Evolutionary conservation across 2,329 filamentous ascomycete genomes (phyloP).

Genomic region (Penicillium verrucosum): DNA sequence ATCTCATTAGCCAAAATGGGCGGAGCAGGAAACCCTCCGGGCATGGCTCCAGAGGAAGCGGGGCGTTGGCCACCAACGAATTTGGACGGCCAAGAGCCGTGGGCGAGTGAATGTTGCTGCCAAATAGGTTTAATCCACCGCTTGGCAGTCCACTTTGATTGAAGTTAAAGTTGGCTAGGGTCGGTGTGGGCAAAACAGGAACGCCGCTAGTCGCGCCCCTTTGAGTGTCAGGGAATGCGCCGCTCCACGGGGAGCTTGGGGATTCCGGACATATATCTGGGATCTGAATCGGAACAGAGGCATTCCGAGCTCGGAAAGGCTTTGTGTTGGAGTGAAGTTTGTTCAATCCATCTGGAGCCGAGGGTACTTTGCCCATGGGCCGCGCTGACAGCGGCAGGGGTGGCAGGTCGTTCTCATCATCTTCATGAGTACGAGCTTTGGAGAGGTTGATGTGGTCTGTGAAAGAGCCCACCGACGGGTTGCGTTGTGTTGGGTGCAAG

Average conservation of each 20-base stretch:
- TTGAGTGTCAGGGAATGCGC: slow-evolving; percentile 55
- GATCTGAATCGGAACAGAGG: slow-evolving; percentile 62
- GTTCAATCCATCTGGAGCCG: slow-evolving; percentile 47
- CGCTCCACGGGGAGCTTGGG: slow-evolving; percentile 70
- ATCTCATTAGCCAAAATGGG: slow-evolving; percentile 97
- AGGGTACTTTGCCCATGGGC: slow-evolving; percentile 39
- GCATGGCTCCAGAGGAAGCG: slow-evolving; percentile 82
- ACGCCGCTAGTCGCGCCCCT: slow-evolving; percentile 51
- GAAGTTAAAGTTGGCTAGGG: slow-evolving; percentile 62
- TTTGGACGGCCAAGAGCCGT: slow-evolving; percentile 64
- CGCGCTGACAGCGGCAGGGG: slow-evolving; percentile 36
- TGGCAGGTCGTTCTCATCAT: slow-evolving; percentile 33
- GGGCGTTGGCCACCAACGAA: slow-evolving; percentile 60
- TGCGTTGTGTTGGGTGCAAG: slow-evolving; percentile 29
- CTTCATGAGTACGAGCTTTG: slow-evolving; percentile 46
- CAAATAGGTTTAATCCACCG: slow-evolving; percentile 76
- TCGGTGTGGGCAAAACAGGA: slow-evolving; percentile 66
- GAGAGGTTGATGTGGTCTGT: slow-evolving; percentile 42
- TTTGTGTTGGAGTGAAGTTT: slow-evolving; percentile 71
- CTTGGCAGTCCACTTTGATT: slow-evolving; percentile 55
- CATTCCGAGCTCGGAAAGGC: slow-evolving; percentile 70
- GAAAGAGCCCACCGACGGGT: slow-evolving; percentile 36
- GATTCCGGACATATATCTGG: slow-evolving; percentile 64
- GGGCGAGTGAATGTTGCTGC: slow-evolving; percentile 72
- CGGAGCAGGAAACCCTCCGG: slow-evolving; percentile 84